Base-by-base conservation (phyloP, 495 filamentous ascomycete genomes). In the Podospora sp. region DNA sequence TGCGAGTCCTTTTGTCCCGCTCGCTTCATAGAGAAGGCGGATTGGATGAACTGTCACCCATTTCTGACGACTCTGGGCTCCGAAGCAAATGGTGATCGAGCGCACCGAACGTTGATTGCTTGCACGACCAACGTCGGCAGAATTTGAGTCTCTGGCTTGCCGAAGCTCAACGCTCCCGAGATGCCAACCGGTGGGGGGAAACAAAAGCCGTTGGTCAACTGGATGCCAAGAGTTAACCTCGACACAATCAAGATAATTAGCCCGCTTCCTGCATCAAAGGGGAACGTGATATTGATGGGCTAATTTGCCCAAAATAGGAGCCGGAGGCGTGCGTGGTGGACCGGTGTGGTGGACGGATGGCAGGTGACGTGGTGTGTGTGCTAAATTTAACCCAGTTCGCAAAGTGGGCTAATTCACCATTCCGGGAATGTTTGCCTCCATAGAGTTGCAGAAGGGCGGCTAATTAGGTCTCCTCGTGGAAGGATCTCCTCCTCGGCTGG, bases 391-490 rank as follows among this genome's bases (percentile, higher is more conserved):
- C 40, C 40, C 40, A 18, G 5, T 46, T 46, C 65, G 62, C 22
- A 63, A 68, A 55, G 62, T 64, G 71, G 73, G 69, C 69, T 74
- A 73, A 72, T 75, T 69, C 65, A 72, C 64, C 63, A 20, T 26
- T 21, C 20, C 53, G 61, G 58, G 59, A 68, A 69, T 14, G 16
- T 46, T 46, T 46, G 40, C 40, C 2, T 46, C 40, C 5, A 6
- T 46, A 11, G 40, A 18, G 40, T 2, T 46, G 40, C 40, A 46
- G 40, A 18, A 2, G 27, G 33, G 75, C 75, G 75, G 66, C 68
- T 76, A 79, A 77, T 77, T 77, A 73, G 66, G 29, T 74, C 76
- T 68, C 11, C 52, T 65, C 56, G 40, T 16, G 52, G 24, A n/a
- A 50, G 26, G 49, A 55, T 55, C 62, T 22, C 62, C 24, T 40